Evolutionary conservation across 2,329 filamentous ascomycete genomes (phyloP), one percentile per base, ranked within the genome.

Genomic region (Chrysoporthe austroafricana): DNA sequence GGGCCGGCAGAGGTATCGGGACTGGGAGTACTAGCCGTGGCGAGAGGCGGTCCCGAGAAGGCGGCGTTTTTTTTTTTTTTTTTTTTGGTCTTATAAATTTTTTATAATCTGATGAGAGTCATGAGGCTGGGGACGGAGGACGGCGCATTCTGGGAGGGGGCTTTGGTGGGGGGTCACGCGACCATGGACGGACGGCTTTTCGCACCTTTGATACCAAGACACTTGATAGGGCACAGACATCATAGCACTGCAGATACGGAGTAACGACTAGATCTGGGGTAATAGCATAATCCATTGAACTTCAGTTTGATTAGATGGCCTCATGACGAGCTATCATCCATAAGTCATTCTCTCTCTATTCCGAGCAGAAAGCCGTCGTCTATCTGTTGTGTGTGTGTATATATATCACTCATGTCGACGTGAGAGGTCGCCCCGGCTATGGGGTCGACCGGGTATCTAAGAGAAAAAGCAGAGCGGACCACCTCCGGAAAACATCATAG

Each of bases 391-490:
- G 18, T 44, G 36, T 21, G 5, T 48, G 4, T n/a, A 14, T 36
- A 4, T 56, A 13, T 36, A 39, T n/a, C 32, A 42, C 56, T 58
- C 44, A 43, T 60, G 57, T 52, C 65, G 57, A 69, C 48, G 26
- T 64, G 34, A 63, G 60, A 60, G 63, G 48, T 56, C 64, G 64
- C 57, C 64, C 61, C 8, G 46, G 32, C 18, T 21, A 44, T 56
- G 32, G 60, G 60, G 48, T 58, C 57, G 61, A 67, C 67, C 61
- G 67, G 67, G 67, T 69, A 69, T 69, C 67, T 64, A 60, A 62
- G 21, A 32, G n/a, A 65, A 44, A 48, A 57, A 64, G 18, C 48
- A 54, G 56, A 56, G 32, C 62, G 54, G 42, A 56, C 21, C n/a
- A 26, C 46, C 46, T 4, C 18, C n/a, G 9, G 36, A 9, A 39